Percentiles rank a stretch among this genome's conserved stretches.
Conservation (phyloP, 495 filamentous ascomycete species). For the Trichoderma virens region DNA sequence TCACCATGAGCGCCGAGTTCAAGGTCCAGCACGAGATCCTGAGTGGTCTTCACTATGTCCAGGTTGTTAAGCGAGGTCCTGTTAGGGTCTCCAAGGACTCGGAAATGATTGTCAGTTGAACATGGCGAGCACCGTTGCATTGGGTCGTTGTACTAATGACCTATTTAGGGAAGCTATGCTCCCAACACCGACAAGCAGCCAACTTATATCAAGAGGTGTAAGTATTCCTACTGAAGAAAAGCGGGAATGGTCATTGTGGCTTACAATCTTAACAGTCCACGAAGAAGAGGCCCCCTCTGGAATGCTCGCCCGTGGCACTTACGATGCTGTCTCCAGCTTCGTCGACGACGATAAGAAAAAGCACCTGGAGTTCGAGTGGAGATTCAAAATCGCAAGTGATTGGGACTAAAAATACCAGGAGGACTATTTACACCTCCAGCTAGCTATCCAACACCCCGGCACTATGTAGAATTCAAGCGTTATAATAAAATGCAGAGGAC, state of each 20-base stretch:
- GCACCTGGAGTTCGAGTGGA: conserved; percentile 87
- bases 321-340: conserved; percentile 78
- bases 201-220: conserved; percentile 83
- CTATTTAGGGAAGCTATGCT: conserved; percentile 64
- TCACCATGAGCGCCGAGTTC: conserved; percentile 88
- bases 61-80: conserved; percentile 81
- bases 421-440: too few species aligned
- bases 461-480: too few species aligned
- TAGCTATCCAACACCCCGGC: too few species aligned
- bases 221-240: conserved; percentile 26
- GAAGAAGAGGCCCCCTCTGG: conserved; percentile 84
- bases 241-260: neutral
- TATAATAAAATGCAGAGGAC: too few species aligned
- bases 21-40: conserved; percentile 94
- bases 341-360: conserved; percentile 83
- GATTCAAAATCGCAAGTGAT: conserved; percentile 89
- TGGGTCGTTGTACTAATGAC: neutral
- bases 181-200: conserved; percentile 82
- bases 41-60: conserved; percentile 88
- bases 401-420: too few species aligned
- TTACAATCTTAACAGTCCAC: conserved; percentile 50
- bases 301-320: conserved; percentile 78
- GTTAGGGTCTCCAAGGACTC: conserved; percentile 80
- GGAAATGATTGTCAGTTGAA: conserved; percentile 82
- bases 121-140: too few species aligned